Evolutionary conservation across 441 rosid genomes (phyloP).

Genomic region (Macaranga tanarius): DNA sequence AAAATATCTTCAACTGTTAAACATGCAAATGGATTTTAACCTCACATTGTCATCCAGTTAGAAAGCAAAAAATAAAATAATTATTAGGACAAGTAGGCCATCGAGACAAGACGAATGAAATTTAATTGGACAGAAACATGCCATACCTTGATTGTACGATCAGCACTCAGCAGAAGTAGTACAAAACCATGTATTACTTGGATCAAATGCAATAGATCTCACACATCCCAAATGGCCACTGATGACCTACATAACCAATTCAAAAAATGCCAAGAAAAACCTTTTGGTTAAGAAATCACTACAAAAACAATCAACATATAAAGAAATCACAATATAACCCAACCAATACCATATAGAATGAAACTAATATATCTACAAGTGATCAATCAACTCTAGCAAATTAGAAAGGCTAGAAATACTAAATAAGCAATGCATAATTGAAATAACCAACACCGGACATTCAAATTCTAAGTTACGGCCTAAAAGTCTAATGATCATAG

Average conservation of each 20-base stretch:
- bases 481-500: neutral
- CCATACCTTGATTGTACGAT: slow-evolving; percentile 88
- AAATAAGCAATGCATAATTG: neutral
- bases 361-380: neutral
- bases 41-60: neutral
- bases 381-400: neutral
- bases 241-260: slow-evolving; percentile 50
- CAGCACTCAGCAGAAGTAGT: slow-evolving; percentile 99
- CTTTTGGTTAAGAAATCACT: neutral
- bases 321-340: neutral
- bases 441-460: neutral
- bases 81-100: neutral
- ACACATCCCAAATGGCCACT: slow-evolving; percentile 99
- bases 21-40: no score
- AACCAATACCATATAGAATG: neutral
- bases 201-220: slow-evolving; percentile 91
- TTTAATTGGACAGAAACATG: neutral
- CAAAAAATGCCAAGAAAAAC: neutral
- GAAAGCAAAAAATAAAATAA: neutral
- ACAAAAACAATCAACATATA: neutral
- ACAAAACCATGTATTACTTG: slow-evolving; percentile 93
- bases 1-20: neutral
- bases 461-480: neutral
- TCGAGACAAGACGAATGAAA: neutral
- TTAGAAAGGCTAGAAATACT: neutral